These are phyloP conservation scores for Ustilago curta DNA, from an alignment of 1,284 basidiomycete species.

Conservation along the genomic window DNA sequence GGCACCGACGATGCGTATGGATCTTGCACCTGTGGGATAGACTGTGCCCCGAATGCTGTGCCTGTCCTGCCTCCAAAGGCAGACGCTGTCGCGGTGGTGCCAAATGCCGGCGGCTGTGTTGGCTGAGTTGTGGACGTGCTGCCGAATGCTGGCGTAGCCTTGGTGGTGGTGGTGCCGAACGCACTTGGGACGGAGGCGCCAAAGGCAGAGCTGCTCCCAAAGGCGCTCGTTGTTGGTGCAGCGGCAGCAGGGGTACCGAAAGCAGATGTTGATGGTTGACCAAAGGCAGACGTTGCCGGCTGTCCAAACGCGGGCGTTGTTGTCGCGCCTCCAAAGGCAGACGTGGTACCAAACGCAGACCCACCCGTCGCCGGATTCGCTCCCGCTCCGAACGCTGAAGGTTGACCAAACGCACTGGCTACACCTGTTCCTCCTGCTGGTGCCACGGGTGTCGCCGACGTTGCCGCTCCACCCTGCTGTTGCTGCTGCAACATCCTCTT, in stretches of 20 bases:
- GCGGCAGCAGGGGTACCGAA: constrained; percentile 9
- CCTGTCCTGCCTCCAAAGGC: not conserved
- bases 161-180: constrained; percentile 13
- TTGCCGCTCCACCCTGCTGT: not conserved
- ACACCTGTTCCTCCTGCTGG: not conserved
- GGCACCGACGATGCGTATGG: constrained; percentile 28
- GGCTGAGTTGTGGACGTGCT: constrained; percentile 1
- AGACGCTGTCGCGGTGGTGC: constrained; percentile 11
- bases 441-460: not conserved
- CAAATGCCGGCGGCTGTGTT: constrained; percentile 19
- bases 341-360: constrained; percentile 13
- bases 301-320: constrained; percentile 21
- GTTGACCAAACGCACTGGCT: constrained; percentile 31
- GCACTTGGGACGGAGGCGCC: constrained; percentile 13
- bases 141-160: constrained; percentile 22
- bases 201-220: constrained; percentile 23
- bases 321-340: not conserved
- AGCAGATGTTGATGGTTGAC: constrained; percentile 7
- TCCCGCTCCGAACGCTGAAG: constrained; percentile 10
- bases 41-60: not conserved
- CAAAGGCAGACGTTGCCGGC: constrained; percentile 11
- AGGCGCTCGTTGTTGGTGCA: constrained; percentile 11
- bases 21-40: constrained; percentile 10
- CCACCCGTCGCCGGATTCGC: not conserved
- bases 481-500: constrained; percentile 30